Percentiles rank a stretch among this genome's conserved stretches.
These are phyloP conservation scores for Ascodesmis nigricans DNA, from an alignment of 495 filamentous ascomycete genomes.

Conservation along the genomic window DNA sequence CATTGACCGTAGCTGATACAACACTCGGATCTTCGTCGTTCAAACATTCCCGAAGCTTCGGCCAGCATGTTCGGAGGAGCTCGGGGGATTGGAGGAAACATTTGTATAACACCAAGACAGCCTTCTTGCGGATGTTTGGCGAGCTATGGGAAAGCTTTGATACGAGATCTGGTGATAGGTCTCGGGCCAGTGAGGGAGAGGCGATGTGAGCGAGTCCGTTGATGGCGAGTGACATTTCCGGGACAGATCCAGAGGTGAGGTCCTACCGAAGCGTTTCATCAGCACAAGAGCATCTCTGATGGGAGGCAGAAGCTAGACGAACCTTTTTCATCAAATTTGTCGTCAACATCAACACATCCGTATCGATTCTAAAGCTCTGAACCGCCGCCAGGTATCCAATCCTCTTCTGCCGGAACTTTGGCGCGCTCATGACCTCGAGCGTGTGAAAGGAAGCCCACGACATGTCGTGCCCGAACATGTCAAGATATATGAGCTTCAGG, in stretches of 20 bases:
- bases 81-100: constrained; percentile 87
- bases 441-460: constrained; percentile 98
- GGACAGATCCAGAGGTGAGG: constrained; percentile 47
- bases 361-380: constrained; percentile 87
- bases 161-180: constrained; percentile 62
- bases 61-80: constrained; percentile 77
- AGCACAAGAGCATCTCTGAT: constrained; percentile 4
- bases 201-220: constrained; percentile 76
- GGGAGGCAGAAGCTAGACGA: constrained; percentile 1
- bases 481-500: constrained; percentile 84
- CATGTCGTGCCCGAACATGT: constrained; percentile 99
- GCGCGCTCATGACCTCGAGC: constrained; percentile 90
- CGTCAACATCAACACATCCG: constrained; percentile 91
- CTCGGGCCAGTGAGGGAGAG: constrained; percentile 72
- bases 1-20: constrained; percentile 85
- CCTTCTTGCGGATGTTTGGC: constrained; percentile 73
- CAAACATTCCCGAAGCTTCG: constrained; percentile 80
- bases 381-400: constrained; percentile 92
- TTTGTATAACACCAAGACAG: constrained; percentile 77
- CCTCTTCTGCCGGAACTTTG: constrained; percentile 82
- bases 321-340: constrained; percentile 96
- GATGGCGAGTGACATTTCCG: constrained; percentile 64
- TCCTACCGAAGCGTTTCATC: constrained; percentile 33
- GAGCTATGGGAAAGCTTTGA: constrained; percentile 71
- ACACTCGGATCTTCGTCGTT: constrained; percentile 89